A percentile compares a stretch with the other conserved stretches of the same genome.
phyloP scores from a whole-genome alignment of 768 basidiomycete species.

The Favolaschia claudopus region DNA sequence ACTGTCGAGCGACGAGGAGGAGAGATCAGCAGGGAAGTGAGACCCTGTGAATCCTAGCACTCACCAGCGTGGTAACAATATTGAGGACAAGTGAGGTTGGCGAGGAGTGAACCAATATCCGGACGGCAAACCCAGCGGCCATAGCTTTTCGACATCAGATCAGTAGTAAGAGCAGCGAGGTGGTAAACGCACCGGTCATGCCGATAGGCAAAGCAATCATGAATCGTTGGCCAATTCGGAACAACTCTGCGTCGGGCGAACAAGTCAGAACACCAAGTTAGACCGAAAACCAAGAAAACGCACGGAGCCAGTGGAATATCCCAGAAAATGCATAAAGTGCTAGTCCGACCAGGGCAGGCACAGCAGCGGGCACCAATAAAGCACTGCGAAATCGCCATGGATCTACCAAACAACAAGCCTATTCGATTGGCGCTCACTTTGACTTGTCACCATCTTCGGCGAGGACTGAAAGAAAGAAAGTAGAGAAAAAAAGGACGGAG shows the following conservation, averaged over 20 bases:
- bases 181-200: not conserved
- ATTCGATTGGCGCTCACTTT: too few relatives aligned
- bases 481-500: too few relatives aligned
- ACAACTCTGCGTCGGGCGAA: not conserved
- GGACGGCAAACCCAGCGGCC: not conserved
- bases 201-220: constrained; percentile 1
- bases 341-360: not conserved
- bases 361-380: not conserved
- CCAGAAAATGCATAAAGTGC: not conserved
- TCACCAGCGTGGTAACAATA: not conserved
- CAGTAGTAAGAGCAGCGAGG: not conserved
- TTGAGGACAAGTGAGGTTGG: not conserved
- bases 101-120: not conserved
- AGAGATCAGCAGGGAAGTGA: not conserved
- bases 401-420: too few relatives aligned
- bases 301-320: not conserved
- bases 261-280: not conserved
- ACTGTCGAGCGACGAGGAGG: too few relatives aligned
- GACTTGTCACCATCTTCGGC: too few relatives aligned
- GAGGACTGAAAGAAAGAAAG: too few relatives aligned
- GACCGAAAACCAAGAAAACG: not conserved
- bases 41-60: not conserved
- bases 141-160: not conserved
- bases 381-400: too few relatives aligned
- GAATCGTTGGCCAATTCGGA: not conserved